Conservation (phyloP, 352 stramenopile genomes). For the Aphanomyces stellatus region DNA sequence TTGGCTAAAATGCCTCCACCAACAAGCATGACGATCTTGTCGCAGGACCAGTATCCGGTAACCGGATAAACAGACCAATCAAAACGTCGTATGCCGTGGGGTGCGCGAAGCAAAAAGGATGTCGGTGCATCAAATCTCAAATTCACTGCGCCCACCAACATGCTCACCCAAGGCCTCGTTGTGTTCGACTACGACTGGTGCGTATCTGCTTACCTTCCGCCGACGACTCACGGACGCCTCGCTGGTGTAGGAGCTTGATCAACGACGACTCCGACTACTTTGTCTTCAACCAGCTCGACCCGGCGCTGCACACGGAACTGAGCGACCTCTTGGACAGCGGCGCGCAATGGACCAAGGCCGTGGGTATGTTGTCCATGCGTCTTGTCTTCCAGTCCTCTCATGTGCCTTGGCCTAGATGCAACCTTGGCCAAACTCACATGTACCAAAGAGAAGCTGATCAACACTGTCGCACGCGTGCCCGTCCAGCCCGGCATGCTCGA, state of each 20-base stretch:
- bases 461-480: constrained; percentile 40
- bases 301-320: constrained; percentile 40
- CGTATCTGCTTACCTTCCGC: neutral
- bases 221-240: neutral
- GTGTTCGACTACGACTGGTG: constrained; percentile 83
- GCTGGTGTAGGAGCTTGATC: constrained; percentile 30
- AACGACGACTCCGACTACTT: constrained; percentile 79
- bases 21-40: too few relatives aligned
- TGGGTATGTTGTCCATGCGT: neutral
- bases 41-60: neutral
- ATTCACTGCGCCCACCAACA: neutral
- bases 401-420: neutral
- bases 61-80: neutral
- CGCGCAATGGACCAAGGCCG: constrained; percentile 20
- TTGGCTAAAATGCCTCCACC: too few relatives aligned
- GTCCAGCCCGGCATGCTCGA: constrained; percentile 62
- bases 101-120: neutral
- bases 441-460: constrained; percentile 28
- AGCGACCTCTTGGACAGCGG: constrained; percentile 20
- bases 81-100: neutral
- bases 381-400: neutral
- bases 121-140: neutral
- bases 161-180: constrained; percentile 27
- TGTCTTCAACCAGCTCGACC: constrained; percentile 57
- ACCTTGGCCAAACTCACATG: neutral